phyloP scores from a whole-genome alignment of 192 early-diverging fungal genomes.

The Geranomyces michiganensis region DNA sequence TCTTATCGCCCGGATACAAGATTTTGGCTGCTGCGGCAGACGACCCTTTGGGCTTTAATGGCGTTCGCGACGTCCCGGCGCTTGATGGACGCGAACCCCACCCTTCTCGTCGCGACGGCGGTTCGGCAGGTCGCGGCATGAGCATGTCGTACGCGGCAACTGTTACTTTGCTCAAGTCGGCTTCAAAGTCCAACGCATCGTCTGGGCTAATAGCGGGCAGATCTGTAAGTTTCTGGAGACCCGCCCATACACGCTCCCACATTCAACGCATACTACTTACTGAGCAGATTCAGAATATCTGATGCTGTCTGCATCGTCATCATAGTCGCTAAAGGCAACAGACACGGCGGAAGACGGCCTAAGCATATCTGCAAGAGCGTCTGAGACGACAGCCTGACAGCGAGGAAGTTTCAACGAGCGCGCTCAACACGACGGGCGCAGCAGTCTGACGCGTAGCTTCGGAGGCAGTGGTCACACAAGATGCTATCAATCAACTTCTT shows the following conservation, averaged over 20 bases:
- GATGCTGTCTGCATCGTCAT: constrained; percentile 15
- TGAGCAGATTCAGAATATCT: constrained; percentile 2
- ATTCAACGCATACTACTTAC: not conserved
- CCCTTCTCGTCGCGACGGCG: constrained; percentile 3
- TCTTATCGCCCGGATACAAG: constrained; percentile 41
- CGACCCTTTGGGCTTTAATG: not conserved
- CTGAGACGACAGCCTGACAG: too few relatives aligned
- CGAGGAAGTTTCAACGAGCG: too few relatives aligned
- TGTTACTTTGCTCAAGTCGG: constrained; percentile 26
- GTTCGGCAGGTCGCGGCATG: constrained; percentile 20
- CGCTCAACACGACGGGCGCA: too few relatives aligned
- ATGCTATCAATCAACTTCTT: too few relatives aligned
- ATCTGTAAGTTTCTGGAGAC: not conserved
- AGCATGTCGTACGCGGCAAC: constrained; percentile 20
- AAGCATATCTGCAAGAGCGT: constrained; percentile 5
- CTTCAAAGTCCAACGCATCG: constrained; percentile 16
- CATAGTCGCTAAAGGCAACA: not conserved
- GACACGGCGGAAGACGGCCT: not conserved
- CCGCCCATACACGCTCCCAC: not conserved
- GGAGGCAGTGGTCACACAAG: too few relatives aligned
- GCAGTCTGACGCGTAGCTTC: too few relatives aligned
- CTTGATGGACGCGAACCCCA: constrained; percentile 28
- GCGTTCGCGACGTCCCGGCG: constrained; percentile 2
- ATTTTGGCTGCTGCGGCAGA: constrained; percentile 14
- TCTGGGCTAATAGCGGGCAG: not conserved